Percentiles rank a stretch among this genome's conserved stretches.
Conservation (phyloP, 2,329 filamentous ascomycete genomes). For the Meredithiella fracta region DNA sequence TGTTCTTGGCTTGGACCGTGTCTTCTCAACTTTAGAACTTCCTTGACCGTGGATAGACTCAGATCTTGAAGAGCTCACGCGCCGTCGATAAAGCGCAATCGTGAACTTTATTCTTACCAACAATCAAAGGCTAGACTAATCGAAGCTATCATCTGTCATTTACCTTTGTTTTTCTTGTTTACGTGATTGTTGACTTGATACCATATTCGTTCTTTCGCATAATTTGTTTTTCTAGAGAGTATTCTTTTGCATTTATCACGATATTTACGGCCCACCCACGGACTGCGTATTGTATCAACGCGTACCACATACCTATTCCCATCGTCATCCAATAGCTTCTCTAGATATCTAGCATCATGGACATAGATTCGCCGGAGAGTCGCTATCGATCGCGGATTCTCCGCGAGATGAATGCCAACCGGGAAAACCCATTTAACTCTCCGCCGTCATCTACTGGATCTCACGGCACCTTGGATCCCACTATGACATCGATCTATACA, state of each 20-base stretch:
- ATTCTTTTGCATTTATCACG: conserved; percentile 4
- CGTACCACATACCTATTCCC: not conserved
- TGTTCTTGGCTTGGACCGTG: not conserved
- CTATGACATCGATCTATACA: conserved; percentile 35
- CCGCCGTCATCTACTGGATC: conserved; percentile 41
- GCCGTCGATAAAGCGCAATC: not conserved
- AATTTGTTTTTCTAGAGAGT: conserved; percentile 11
- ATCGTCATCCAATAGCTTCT: not conserved
- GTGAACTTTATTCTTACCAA: not conserved
- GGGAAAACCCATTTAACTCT: conserved; percentile 41
- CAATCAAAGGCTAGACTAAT: no score
- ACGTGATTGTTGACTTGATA: not conserved
- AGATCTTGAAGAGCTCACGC: not conserved
- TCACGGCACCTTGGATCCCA: conserved; percentile 39
- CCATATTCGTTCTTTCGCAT: not conserved
- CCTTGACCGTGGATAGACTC: not conserved
- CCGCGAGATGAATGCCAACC: conserved; percentile 36
- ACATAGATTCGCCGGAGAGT: conserved; percentile 23
- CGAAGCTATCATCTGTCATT: not conserved
- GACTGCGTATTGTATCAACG: not conserved
- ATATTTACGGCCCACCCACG: not conserved
- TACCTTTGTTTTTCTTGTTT: not conserved
- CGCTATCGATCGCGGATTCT: conserved; percentile 32
- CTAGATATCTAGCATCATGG: conserved; percentile 20
- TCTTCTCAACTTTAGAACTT: not conserved